Conservation (phyloP, 306 rosid genomes). For the Vigna nakashimae region DNA sequence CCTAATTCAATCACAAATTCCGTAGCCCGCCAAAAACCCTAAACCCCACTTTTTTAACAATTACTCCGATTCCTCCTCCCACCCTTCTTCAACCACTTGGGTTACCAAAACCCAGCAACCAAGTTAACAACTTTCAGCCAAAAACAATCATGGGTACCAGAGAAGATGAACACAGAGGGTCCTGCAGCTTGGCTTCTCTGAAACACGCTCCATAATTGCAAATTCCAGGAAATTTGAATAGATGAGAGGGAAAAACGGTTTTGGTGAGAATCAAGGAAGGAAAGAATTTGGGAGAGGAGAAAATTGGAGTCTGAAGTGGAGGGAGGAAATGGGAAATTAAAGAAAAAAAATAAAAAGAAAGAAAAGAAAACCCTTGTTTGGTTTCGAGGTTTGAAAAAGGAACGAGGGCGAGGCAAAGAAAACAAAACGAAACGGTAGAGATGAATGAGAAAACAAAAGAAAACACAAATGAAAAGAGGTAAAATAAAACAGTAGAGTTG, state of each 20-base stretch:
- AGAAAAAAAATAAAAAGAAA: background rate
- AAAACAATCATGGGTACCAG: slow-evolving; percentile 34
- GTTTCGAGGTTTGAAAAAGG: slow-evolving; percentile 45
- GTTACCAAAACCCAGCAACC: slow-evolving; percentile 40
- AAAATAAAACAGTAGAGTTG: slow-evolving; percentile 27
- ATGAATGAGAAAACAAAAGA: slow-evolving; percentile 9
- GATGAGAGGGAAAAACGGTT: background rate
- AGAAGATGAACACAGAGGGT: slow-evolving; percentile 11
- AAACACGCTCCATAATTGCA: slow-evolving; percentile 26
- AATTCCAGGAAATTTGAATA: slow-evolving; percentile 34
- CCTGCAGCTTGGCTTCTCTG: slow-evolving; percentile 14
- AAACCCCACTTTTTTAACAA: slow-evolving; percentile 49
- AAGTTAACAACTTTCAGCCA: slow-evolving; percentile 39
- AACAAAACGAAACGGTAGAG: slow-evolving; percentile 26
- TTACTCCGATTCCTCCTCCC: slow-evolving; percentile 41
- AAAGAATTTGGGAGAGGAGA: background rate
- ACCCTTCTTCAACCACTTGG: slow-evolving; percentile 18
- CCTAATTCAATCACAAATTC: slow-evolving; percentile 47
- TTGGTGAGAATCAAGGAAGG: slow-evolving; percentile 24
- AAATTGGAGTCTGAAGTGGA: slow-evolving; percentile 39
- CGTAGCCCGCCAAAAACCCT: slow-evolving; percentile 47
- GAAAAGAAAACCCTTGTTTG: slow-evolving; percentile 38
- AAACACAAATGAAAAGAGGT: background rate
- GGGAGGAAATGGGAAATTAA: background rate
- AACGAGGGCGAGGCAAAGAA: slow-evolving; percentile 9